Percentiles rank a stretch among this genome's conserved stretches.
Evolutionary conservation across 805 yeast species (phyloP).

Genomic region (Zygosaccharomyces bailii): DNA sequence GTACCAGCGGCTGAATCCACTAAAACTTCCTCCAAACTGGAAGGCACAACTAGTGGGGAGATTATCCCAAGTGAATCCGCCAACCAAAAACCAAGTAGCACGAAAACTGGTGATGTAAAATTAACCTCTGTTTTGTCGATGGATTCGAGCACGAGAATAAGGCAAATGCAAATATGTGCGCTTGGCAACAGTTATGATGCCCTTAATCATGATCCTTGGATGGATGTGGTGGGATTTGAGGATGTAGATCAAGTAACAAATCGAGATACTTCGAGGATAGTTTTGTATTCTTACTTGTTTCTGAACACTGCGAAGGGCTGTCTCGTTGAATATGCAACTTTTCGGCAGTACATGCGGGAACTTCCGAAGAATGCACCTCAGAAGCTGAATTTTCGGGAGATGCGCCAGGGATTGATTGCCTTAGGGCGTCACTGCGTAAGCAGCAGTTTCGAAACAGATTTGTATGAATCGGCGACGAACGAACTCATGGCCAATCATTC

Average conservation of each 20-base stretch:
- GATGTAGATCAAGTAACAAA: background rate
- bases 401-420: constrained; percentile 6
- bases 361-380: background rate
- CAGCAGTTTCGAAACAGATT: background rate
- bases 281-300: background rate
- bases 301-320: constrained; percentile 5
- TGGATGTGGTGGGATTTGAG: background rate
- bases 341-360: background rate
- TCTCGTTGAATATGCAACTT: background rate
- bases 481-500: background rate
- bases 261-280: background rate
- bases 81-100: no score
- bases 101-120: no score
- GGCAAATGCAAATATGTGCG: no score
- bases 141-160: no score
- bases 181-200: no score
- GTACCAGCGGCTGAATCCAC: no score
- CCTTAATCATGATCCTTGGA: no score
- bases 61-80: no score
- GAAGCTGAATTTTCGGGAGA: constrained; percentile 2
- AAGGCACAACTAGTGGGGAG: no score
- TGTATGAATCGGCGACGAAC: background rate
- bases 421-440: background rate
- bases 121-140: no score
- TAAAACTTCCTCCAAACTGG: no score